phyloP scores from a whole-genome alignment of 192 early-diverging fungal genomes.

The Rhizophlyctis rosea region DNA sequence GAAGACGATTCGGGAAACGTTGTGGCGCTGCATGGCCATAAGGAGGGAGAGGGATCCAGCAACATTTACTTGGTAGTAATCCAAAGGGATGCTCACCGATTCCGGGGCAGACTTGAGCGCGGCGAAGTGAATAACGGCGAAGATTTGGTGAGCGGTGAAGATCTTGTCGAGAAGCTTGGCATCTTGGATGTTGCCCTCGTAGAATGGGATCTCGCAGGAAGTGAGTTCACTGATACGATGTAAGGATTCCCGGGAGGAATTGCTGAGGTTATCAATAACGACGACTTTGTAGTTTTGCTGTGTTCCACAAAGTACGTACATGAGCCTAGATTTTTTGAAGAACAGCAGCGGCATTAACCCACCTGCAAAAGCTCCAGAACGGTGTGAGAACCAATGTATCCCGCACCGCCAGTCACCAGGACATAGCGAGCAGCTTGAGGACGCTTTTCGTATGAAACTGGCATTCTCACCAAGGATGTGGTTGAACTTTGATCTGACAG shows the following conservation, averaged over 20 bases:
- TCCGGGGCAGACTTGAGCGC: slow-evolving; percentile 74
- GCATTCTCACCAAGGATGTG: too few relatives aligned
- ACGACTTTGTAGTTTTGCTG: slow-evolving; percentile 67
- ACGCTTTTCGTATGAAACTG: not conserved
- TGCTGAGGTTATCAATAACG: slow-evolving; percentile 82
- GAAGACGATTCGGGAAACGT: slow-evolving; percentile 78
- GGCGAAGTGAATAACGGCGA: slow-evolving; percentile 40
- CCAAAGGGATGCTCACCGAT: slow-evolving; percentile 68
- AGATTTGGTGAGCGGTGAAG: slow-evolving; percentile 57
- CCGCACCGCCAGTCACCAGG: slow-evolving; percentile 51
- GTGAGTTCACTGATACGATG: slow-evolving; percentile 64
- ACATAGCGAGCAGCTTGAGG: too few relatives aligned
- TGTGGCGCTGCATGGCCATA: slow-evolving; percentile 67
- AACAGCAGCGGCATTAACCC: too few relatives aligned
- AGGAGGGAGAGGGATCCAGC: slow-evolving; percentile 74
- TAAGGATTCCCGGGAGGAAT: slow-evolving; percentile 58
- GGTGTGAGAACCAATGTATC: slow-evolving; percentile 90
- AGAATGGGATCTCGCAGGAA: slow-evolving; percentile 58
- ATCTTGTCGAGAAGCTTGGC: slow-evolving; percentile 52
- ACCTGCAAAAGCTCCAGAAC: slow-evolving; percentile 66
- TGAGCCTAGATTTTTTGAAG: too few relatives aligned
- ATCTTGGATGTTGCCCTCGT: slow-evolving; percentile 67
- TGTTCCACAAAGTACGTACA: too few relatives aligned
- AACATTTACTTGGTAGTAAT: slow-evolving; percentile 85
- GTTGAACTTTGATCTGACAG: too few relatives aligned